A percentile compares a stretch with the other conserved stretches of the same genome.
Evolutionary conservation across 129 eudicot species (phyloP).

Genomic region (Calendula officinalis): DNA sequence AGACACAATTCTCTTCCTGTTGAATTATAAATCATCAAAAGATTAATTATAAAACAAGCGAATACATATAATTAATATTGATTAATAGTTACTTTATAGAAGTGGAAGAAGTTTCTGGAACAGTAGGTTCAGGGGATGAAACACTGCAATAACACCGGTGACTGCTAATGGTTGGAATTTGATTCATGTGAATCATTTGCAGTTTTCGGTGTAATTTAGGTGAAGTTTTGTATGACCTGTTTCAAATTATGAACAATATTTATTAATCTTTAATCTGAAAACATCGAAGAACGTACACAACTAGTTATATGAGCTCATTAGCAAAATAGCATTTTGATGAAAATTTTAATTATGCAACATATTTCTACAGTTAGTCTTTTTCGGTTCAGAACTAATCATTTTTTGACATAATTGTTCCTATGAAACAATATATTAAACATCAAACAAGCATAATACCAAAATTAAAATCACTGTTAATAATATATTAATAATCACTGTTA

Average conservation of each 20-base stretch:
- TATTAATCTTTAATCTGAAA: neutral
- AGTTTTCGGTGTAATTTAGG: slow-evolving; percentile 32
- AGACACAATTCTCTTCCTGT: slow-evolving; percentile 93
- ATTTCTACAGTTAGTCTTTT: slow-evolving; percentile 6
- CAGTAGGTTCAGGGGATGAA: slow-evolving; percentile 42
- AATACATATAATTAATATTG: neutral
- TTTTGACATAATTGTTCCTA: neutral
- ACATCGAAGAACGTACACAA: slow-evolving; percentile 1
- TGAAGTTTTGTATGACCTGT: slow-evolving; percentile 39
- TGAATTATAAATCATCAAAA: slow-evolving; percentile 2
- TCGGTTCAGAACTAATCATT: neutral
- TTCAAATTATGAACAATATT: slow-evolving; percentile 1
- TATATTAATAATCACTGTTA: no score
- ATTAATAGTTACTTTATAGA: slow-evolving; percentile 45
- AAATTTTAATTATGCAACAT: neutral
- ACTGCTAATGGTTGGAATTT: slow-evolving; percentile 27
- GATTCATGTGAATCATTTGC: slow-evolving; percentile 27
- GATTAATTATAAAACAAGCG: neutral
- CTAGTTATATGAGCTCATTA: slow-evolving; percentile 13
- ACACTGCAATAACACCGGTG: slow-evolving; percentile 60
- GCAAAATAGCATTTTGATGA: slow-evolving; percentile 11
- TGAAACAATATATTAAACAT: slow-evolving; percentile 22
- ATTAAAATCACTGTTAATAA: no score
- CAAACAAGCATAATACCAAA: slow-evolving; percentile 9
- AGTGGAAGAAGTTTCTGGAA: slow-evolving; percentile 38